Base-by-base conservation (phyloP, 495 filamentous ascomycete species). In the Daldinia grandis region DNA sequence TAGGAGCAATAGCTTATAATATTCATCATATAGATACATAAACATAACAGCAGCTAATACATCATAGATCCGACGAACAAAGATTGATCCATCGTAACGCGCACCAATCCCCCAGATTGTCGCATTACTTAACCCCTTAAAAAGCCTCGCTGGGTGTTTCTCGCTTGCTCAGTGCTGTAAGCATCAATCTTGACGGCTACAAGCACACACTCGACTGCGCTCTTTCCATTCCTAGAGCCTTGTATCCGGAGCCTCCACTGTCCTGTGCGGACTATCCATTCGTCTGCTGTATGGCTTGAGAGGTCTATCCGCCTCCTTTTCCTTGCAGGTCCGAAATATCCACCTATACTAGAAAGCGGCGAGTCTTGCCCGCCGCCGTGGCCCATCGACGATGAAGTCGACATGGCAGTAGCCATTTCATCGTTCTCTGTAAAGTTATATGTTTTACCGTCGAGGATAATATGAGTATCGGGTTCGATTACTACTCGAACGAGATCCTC, bases 171-270 rank as follows among this genome's bases (percentile, higher is more conserved):
- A 5, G 82, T 84, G 35, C 85, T 91, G 71, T 89, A 87, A 0
- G 90, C 91, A 62, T 97, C 92, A 38, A 98, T 59, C 79, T 93
- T 95, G 15, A 97, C 93, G 4, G 89, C 92, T 12, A 90, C 83
- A 31, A 98, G 79, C 53, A 94, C 84, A 61, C 85, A 87, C 75
- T 87, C 84, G 9, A 94, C 84, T 62, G 87, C 87, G 74, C 82
- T 71, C 78, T 86, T 83, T 69, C 78, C 79, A 67, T 81, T 78
- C 68, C 78, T 82, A 33, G 66, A 76, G 14, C 78, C 80, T 69
- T 91, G 89, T 24, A 97, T 88, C 17, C 87, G 82, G 60, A 97
- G 68, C 57, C 93, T 81, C 93, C 93, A 98, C 79, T 95, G 94
- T 1, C 91, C 93, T 17, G 82, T 90, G 51, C 84, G 87, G 12